A percentile compares a stretch with the other conserved stretches of the same genome.
These are phyloP conservation scores for Talaromyces trachyspermus DNA, from an alignment of 495 filamentous ascomycete species.

Conservation along the genomic window DNA sequence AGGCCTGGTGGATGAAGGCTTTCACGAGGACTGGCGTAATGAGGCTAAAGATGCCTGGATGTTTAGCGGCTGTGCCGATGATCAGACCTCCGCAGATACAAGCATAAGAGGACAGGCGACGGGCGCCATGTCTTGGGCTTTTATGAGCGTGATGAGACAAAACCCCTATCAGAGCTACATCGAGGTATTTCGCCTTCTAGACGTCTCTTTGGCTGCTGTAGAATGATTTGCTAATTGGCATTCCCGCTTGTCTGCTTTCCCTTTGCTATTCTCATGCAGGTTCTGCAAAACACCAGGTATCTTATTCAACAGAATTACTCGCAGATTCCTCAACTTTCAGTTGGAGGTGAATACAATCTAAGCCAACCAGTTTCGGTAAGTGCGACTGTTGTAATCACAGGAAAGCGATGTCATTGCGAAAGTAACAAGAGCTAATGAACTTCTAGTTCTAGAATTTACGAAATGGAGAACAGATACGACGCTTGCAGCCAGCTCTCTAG, in stretches of 20 bases:
- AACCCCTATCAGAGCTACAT: conserved; percentile 44
- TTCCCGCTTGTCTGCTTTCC: too few relatives aligned
- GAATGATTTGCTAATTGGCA: too few relatives aligned
- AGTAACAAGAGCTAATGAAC: neutral
- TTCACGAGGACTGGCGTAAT: conserved; percentile 41
- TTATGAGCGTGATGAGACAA: conserved; percentile 44
- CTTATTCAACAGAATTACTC: conserved; percentile 39
- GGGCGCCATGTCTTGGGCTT: conserved; percentile 52
- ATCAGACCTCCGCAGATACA: conserved; percentile 54
- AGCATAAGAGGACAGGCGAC: conserved; percentile 43
- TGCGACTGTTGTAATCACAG: neutral
- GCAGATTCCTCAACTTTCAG: conserved; percentile 48
- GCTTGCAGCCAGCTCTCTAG: too few relatives aligned
- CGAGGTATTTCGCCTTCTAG: conserved; percentile 26
- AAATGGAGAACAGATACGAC: too few relatives aligned
- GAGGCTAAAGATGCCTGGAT: conserved; percentile 52
- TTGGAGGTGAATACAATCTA: conserved; percentile 37
- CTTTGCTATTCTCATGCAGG: too few relatives aligned
- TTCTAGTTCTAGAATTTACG: conserved; percentile 6
- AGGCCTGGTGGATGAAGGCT: conserved; percentile 44
- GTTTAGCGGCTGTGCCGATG: conserved; percentile 53
- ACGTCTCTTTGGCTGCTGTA: too few relatives aligned
- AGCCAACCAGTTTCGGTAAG: conserved; percentile 25
- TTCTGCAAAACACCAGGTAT: conserved; percentile 41
- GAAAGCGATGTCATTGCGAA: too few relatives aligned